A percentile compares a stretch with the other conserved stretches of the same genome.
Conservation (phyloP, 768 basidiomycete species). For the Plicaturopsis crispa region DNA sequence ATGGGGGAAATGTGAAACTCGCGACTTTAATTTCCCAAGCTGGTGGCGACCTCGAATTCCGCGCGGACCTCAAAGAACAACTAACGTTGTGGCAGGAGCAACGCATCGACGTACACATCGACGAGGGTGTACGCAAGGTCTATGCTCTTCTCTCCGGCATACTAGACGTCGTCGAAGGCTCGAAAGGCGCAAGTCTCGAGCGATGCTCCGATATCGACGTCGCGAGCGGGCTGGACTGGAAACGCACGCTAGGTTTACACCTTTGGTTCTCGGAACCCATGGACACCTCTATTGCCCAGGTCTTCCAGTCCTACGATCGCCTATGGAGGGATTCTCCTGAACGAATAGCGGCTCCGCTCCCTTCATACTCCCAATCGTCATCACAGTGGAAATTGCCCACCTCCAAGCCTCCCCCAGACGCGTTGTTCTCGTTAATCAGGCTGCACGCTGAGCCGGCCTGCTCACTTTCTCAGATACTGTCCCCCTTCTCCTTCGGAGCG, state of each 20-base stretch:
- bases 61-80: conserved; percentile 67
- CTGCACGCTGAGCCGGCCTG: conserved; percentile 67
- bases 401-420: conserved; percentile 50
- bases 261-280: conserved; percentile 82
- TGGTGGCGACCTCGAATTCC: conserved; percentile 69
- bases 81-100: conserved; percentile 79
- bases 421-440: conserved; percentile 74
- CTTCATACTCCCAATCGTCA: conserved; percentile 9
- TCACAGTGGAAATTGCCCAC: conserved; percentile 35
- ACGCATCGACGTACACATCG: conserved; percentile 60
- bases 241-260: conserved; percentile 81
- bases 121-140: conserved; percentile 62
- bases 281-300: conserved; percentile 62
- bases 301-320: conserved; percentile 54
- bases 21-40: conserved; percentile 87
- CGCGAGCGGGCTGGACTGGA: conserved; percentile 83
- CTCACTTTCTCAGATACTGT: conserved; percentile 61
- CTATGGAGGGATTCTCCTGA: conserved; percentile 27
- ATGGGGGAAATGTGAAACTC: conserved; percentile 73
- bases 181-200: conserved; percentile 40
- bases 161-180: conserved; percentile 49
- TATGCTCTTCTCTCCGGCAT: conserved; percentile 83
- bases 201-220: conserved; percentile 55
- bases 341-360: conserved; percentile 38
- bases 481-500: conserved; percentile 66